A percentile compares a stretch with the other conserved stretches of the same genome.
Conservation (phyloP, 2,329 filamentous ascomycete species). For the Fusarium sp. region DNA sequence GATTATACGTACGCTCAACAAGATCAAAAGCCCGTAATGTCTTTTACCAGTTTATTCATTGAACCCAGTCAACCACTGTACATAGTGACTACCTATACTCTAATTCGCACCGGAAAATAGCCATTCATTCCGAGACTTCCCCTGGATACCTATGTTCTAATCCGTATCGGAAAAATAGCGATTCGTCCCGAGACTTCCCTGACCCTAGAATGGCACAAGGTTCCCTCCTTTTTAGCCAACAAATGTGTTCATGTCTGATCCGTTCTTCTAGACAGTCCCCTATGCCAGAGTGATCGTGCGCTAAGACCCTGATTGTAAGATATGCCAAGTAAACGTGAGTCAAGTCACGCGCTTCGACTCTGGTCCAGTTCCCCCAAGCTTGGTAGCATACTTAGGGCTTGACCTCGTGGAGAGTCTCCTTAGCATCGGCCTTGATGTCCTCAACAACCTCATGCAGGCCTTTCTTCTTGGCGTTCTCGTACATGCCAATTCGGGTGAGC, state of each 20-base stretch:
- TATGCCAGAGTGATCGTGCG: background rate
- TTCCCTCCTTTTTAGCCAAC: conserved; percentile 17
- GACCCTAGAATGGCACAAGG: conserved; percentile 6
- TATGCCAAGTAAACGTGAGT: conserved; percentile 5
- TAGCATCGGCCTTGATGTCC: conserved; percentile 56
- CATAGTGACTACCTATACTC: conserved; percentile 7
- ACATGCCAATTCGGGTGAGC: conserved; percentile 78
- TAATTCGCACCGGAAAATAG: conserved; percentile 16
- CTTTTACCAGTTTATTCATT: conserved; percentile 27
- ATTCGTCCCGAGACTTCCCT: background rate
- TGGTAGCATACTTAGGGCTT: conserved; percentile 35
- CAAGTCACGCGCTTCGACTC: conserved; percentile 2
- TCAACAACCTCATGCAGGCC: conserved; percentile 50
- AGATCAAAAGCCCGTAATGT: background rate
- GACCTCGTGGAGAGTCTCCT: conserved; percentile 47
- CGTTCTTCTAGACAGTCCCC: conserved; percentile 1
- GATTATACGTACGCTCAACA: background rate
- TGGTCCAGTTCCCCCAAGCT: background rate
- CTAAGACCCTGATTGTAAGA: conserved; percentile 14
- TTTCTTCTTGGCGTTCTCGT: conserved; percentile 70
- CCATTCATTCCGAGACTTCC: conserved; percentile 14
- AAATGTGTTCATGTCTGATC: background rate
- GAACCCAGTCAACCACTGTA: conserved; percentile 6
- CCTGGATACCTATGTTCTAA: conserved; percentile 13
- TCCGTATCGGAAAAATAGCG: background rate